phyloP scores from a whole-genome alignment of 176 grass and related monocot species.

The Eragrostis curvula region DNA sequence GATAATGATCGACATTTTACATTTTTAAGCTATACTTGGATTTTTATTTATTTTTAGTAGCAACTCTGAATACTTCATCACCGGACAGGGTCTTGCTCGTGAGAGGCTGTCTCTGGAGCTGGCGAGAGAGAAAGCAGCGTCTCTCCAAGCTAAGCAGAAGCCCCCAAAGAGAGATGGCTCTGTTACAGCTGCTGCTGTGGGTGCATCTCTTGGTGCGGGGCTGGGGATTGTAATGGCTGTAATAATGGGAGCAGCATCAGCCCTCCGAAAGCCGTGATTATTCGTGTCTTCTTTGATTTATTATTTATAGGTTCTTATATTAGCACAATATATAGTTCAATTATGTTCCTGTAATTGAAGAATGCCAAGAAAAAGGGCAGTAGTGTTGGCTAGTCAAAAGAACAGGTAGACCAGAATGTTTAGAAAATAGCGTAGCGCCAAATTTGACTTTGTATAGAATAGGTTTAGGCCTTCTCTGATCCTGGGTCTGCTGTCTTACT shows the following conservation, averaged over 20 bases:
- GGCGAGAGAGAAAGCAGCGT: conserved; percentile 56
- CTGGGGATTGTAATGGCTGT: conserved; percentile 91
- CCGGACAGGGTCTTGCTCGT: conserved; percentile 64
- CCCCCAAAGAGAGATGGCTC: conserved; percentile 64
- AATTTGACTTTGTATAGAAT: conserved; percentile 36
- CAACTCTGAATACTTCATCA: conserved; percentile 21
- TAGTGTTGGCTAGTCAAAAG: background rate
- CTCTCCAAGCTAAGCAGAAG: conserved; percentile 49
- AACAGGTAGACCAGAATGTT: background rate
- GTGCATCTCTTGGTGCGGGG: conserved; percentile 87
- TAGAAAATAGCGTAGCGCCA: conserved; percentile 16
- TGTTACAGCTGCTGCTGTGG: conserved; percentile 85
- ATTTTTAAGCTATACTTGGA: background rate
- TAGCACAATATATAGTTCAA: background rate
- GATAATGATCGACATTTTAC: background rate
- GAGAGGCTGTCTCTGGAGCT: conserved; percentile 70
- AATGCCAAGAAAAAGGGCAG: background rate
- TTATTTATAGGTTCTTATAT: conserved; percentile 9
- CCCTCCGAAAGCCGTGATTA: conserved; percentile 77
- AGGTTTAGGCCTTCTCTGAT: conserved; percentile 13
- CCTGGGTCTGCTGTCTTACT: background rate
- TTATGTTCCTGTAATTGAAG: background rate
- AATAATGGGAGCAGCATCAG: conserved; percentile 95
- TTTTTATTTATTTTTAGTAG: background rate
- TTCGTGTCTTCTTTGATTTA: conserved; percentile 11